These are phyloP conservation scores for Fusarium paranaense DNA, from an alignment of 2,329 filamentous ascomycete genomes.

Conservation along the genomic window DNA sequence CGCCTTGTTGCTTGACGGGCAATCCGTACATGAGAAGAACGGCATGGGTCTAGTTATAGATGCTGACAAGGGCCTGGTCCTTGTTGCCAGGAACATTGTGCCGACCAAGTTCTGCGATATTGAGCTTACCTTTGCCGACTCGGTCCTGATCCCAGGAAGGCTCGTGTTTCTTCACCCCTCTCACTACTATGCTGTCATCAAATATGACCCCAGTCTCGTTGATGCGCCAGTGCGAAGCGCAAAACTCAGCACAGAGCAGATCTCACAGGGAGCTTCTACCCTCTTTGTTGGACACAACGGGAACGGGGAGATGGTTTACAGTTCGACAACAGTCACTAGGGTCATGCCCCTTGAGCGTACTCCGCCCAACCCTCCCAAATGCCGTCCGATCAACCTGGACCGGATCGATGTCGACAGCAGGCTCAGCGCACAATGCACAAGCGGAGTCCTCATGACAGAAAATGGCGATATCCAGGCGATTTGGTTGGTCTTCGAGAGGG, in stretches of 20 bases:
- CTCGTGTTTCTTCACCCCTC: constrained; percentile 95
- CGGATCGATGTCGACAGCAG: constrained; percentile 97
- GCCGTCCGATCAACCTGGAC: constrained; percentile 94
- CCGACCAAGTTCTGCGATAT: constrained; percentile 98
- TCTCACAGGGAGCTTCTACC: constrained; percentile 92
- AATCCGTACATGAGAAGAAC: constrained; percentile 74
- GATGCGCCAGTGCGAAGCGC: constrained; percentile 92
- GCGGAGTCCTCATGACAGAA: constrained; percentile 88
- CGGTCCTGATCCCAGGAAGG: constrained; percentile 92
- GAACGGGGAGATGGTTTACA: constrained; percentile 91
- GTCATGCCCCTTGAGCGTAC: constrained; percentile 92
- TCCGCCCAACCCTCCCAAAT: constrained; percentile 92
- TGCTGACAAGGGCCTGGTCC: constrained; percentile 91
- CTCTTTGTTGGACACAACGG: constrained; percentile 98
- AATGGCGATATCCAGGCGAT: constrained; percentile 94
- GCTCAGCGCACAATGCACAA: constrained; percentile 89
- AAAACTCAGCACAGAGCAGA: constrained; percentile 80
- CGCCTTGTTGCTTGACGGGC: constrained; percentile 91
- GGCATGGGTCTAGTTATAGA: constrained; percentile 97
- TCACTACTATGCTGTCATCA: constrained; percentile 94
- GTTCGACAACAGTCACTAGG: constrained; percentile 94
- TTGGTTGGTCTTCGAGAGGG: constrained; percentile 82
- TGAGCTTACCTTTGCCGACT: constrained; percentile 95
- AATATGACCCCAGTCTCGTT: constrained; percentile 92
- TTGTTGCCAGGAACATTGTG: constrained; percentile 92